These are phyloP conservation scores for Penicillium concentricum DNA, from an alignment of 2,329 filamentous ascomycete genomes.

Conservation along the genomic window DNA sequence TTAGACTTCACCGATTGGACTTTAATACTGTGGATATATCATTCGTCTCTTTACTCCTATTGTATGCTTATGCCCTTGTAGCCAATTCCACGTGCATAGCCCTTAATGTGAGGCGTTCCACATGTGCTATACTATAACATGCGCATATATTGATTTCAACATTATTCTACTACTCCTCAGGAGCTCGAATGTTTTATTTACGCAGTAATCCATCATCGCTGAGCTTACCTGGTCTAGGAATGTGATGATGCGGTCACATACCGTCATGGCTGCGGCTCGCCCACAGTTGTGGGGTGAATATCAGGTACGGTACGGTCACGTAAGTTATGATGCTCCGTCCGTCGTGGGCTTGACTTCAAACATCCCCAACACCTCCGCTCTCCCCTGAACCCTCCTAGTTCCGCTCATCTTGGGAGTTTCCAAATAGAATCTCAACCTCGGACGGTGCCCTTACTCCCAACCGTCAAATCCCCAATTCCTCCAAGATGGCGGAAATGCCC, in stretches of 20 bases:
- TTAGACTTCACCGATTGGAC: not conserved
- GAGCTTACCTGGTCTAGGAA: not conserved
- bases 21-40: not conserved
- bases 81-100: not conserved
- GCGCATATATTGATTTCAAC: not conserved
- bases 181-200: not conserved
- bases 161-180: not conserved
- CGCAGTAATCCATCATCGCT: not conserved
- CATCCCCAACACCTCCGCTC: constrained; percentile 19
- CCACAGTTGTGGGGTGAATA: constrained; percentile 16
- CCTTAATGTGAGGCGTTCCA: not conserved
- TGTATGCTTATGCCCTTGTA: not conserved
- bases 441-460: not conserved
- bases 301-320: constrained; percentile 27
- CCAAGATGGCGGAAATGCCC: constrained; percentile 49
- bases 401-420: constrained; percentile 14
- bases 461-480: constrained; percentile 10
- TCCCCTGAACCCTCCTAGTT: constrained; percentile 20
- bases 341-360: constrained; percentile 21
- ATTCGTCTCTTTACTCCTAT: not conserved
- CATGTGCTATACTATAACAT: not conserved
- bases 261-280: constrained; percentile 15
- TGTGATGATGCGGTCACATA: constrained; percentile 15
- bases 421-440: constrained; percentile 1
- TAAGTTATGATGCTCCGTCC: constrained; percentile 28